Evolutionary conservation across 768 basidiomycete species (phyloP).

Genomic region (Leccinum subgranulosum): DNA sequence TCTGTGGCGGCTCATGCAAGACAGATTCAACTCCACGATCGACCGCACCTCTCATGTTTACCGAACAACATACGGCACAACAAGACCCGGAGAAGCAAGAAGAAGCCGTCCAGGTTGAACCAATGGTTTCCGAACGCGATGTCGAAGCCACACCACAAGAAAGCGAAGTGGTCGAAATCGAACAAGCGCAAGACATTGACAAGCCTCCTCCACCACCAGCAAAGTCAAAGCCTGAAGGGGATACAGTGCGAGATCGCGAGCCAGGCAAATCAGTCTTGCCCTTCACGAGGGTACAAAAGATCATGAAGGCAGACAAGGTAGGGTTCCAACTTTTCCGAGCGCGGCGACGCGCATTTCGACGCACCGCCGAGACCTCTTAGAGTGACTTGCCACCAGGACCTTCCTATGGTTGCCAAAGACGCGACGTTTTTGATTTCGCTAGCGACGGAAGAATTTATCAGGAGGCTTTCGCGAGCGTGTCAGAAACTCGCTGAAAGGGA

Average conservation of each 20-base stretch:
- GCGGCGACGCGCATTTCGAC: not conserved
- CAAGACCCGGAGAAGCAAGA: slow-evolving; percentile 4
- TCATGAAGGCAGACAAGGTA: slow-evolving; percentile 79
- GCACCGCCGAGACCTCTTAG: not conserved
- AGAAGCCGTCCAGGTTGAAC: not conserved
- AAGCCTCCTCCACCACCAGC: slow-evolving; percentile 9
- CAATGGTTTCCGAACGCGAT: slow-evolving; percentile 6
- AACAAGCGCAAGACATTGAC: not conserved
- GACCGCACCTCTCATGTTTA: slow-evolving; percentile 9
- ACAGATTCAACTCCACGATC: not conserved
- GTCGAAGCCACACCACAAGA: not conserved
- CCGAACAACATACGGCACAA: slow-evolving; percentile 9
- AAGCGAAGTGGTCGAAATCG: slow-evolving; percentile 5
- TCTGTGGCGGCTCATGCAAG: slow-evolving; percentile 4
- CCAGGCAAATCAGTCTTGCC: slow-evolving; percentile 75
- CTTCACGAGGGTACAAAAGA: slow-evolving; percentile 74
- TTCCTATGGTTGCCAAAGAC: slow-evolving; percentile 73
- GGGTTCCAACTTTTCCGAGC: not conserved
- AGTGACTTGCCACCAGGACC: slow-evolving; percentile 46
- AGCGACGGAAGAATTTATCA: slow-evolving; percentile 88
- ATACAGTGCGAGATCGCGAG: slow-evolving; percentile 31
- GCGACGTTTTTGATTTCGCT: slow-evolving; percentile 76
- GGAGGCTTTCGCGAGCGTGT: slow-evolving; percentile 67
- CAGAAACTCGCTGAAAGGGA: slow-evolving; percentile 69
- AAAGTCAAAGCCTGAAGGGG: slow-evolving; percentile 17